Conservation (phyloP, 768 basidiomycete genomes). For the Leucocoprinus birnbaumii region DNA sequence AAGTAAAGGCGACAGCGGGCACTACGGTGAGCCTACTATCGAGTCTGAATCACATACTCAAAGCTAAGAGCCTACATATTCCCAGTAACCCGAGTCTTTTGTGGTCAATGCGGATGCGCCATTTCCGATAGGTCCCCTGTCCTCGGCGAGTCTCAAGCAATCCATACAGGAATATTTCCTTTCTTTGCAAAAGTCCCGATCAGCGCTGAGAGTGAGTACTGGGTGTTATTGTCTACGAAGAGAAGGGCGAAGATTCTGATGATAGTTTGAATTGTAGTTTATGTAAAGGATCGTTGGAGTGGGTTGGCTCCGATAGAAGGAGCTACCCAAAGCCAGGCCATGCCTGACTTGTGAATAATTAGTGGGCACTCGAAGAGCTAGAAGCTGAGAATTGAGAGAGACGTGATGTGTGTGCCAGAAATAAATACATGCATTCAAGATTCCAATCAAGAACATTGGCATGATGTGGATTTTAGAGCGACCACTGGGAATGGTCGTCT, state of each 20-base stretch:
- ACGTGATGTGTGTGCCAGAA: too few relatives aligned
- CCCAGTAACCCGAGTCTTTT: slow-evolving; percentile 34
- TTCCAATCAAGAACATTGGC: too few relatives aligned
- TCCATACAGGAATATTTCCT: slow-evolving; percentile 34
- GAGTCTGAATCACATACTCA: neutral
- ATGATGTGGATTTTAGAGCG: too few relatives aligned
- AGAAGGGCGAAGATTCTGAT: neutral
- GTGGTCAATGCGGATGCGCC: slow-evolving; percentile 32
- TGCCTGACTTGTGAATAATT: too few relatives aligned
- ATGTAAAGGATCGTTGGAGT: neutral
- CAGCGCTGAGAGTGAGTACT: slow-evolving; percentile 24
- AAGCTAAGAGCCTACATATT: neutral
- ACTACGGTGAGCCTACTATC: slow-evolving; percentile 30
- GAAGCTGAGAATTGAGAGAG: too few relatives aligned
- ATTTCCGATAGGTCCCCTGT: slow-evolving; percentile 28
- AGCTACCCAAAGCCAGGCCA: neutral
- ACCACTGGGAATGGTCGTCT: too few relatives aligned
- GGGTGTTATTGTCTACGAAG: too few relatives aligned
- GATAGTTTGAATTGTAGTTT: neutral
- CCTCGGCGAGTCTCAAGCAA: slow-evolving; percentile 30
- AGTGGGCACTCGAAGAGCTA: neutral
- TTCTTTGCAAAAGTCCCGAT: slow-evolving; percentile 27
- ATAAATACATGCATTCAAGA: too few relatives aligned
- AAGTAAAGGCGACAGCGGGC: slow-evolving; percentile 29
- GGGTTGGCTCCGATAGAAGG: neutral